These are phyloP conservation scores for Pholiota adiposa DNA, from an alignment of 1,284 basidiomycete genomes.

Conservation along the genomic window DNA sequence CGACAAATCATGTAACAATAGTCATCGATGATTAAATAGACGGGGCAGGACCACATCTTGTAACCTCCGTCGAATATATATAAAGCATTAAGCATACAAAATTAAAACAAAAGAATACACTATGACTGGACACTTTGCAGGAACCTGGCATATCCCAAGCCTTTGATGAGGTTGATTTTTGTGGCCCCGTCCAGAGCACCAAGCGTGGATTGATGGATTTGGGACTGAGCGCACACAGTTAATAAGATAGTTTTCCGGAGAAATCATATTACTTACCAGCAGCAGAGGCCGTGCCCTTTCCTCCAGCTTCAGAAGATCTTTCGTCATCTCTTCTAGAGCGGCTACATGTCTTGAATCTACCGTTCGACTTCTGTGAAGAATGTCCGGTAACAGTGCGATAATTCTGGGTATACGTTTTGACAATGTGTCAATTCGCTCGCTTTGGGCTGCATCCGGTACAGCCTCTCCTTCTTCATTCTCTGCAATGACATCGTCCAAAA, in stretches of 20 bases:
- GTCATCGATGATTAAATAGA: no score
- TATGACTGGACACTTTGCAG: constrained; percentile 40
- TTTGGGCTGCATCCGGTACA: constrained; percentile 49
- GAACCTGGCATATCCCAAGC: constrained; percentile 42
- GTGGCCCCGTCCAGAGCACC: constrained; percentile 37
- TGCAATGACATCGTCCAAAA: constrained; percentile 40
- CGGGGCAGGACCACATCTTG: background rate
- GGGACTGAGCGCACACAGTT: constrained; percentile 27
- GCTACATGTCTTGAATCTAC: constrained; percentile 65
- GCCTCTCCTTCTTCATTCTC: constrained; percentile 46
- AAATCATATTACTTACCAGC: constrained; percentile 50
- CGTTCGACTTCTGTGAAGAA: constrained; percentile 54
- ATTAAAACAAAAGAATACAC: constrained; percentile 8
- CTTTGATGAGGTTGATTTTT: constrained; percentile 39
- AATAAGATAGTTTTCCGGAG: background rate
- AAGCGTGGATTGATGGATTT: constrained; percentile 35
- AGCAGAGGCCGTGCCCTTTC: constrained; percentile 62
- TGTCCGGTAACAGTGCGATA: constrained; percentile 72
- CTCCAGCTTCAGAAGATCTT: constrained; percentile 60
- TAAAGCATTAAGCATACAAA: constrained; percentile 13
- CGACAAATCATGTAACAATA: no score
- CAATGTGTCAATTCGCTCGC: constrained; percentile 63
- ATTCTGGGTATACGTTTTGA: constrained; percentile 66
- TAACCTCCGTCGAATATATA: no score
- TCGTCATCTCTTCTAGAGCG: constrained; percentile 76